phyloP scores from a whole-genome alignment of 1,284 basidiomycete species.

The Coriolopsis trogii region DNA sequence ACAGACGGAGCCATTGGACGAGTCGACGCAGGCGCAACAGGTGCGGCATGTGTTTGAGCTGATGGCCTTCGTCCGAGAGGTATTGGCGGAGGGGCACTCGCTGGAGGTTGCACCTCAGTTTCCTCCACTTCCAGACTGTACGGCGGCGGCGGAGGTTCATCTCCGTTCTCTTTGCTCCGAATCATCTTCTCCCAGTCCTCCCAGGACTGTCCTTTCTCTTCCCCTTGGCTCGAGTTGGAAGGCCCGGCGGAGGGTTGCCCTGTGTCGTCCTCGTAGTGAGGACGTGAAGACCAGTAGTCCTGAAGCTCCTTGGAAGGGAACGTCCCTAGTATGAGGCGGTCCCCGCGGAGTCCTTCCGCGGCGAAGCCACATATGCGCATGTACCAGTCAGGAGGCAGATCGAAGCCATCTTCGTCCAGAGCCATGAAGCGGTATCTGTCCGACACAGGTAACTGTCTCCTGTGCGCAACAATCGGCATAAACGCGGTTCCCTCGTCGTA shows the following conservation, averaged over 20 bases:
- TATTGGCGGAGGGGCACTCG: conserved; percentile 23
- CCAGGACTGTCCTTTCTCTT: conserved; percentile 36
- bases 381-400: conserved; percentile 78
- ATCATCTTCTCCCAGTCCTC: conserved; percentile 45
- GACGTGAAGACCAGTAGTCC: conserved; percentile 71
- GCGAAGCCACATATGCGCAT: conserved; percentile 78
- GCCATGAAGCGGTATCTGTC: conserved; percentile 63
- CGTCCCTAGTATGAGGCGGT: conserved; percentile 59
- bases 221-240: conserved; percentile 20
- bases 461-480: conserved; percentile 65
- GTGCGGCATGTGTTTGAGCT: conserved; percentile 9
- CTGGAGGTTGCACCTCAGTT: conserved; percentile 14
- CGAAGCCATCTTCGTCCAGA: conserved; percentile 71
- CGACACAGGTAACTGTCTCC: conserved; percentile 57
- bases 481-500: conserved; percentile 82
- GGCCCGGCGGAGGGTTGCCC: conserved; percentile 34
- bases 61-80: conserved; percentile 16
- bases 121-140: conserved; percentile 61
- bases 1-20: conserved; percentile 12
- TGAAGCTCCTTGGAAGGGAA: conserved; percentile 73
- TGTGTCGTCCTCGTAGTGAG: conserved; percentile 52
- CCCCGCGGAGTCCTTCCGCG: conserved; percentile 64
- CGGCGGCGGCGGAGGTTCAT: conserved; percentile 68
- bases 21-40: conserved; percentile 7
- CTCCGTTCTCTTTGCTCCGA: conserved; percentile 41